Evolutionary conservation across 192 early-diverging fungal genomes (phyloP), one percentile per base, ranked within the genome.

Genomic region (Diversispora epigaea): DNA sequence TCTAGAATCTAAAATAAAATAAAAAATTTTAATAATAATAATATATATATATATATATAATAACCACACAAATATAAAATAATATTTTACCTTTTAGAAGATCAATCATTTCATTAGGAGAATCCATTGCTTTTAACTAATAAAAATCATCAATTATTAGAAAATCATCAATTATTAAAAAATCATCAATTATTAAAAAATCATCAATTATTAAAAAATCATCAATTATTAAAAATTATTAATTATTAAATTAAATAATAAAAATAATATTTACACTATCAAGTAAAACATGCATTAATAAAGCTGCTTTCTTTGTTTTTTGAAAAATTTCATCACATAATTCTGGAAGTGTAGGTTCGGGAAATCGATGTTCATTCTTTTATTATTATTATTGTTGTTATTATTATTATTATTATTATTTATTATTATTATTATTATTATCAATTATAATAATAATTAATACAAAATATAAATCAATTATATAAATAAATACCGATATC

Each of bases 281-380:
- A 32, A 32, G 25, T 32, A 32, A 32, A 32, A 32, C 25, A 2
- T 32, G 25, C 25, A 32, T 32, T 32, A 32, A 32, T 32, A 32
- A 32, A 32, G 25, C 25, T 32, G 25, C 25, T 32, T 32, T n/a
- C n/a, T n/a, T 32, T 32, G 50, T 54, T 17, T 14, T 54, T 54
- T 11, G 50, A 14, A 17, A 17, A 58, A 58, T 58, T 50, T 68
- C 66, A 45, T 68, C 66, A 45, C 66, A 68, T 21, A 68, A 68
- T 50, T 68, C 66, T 8, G 8, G 66, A 9, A 68, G 46, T 19
- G 45, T 49, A 19, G 66, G 66, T 21, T 68, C 66, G 5, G 66
- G 66, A 49, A 68, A 68, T 21, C 66, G 66, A 65, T 39, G 43
- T 44, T 65, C 63, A 65, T 65, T 65, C 25, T 32, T 32, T 32